phyloP scores from a whole-genome alignment of 371 early-diverging fungal genomes.

The Batkoa obscura region DNA sequence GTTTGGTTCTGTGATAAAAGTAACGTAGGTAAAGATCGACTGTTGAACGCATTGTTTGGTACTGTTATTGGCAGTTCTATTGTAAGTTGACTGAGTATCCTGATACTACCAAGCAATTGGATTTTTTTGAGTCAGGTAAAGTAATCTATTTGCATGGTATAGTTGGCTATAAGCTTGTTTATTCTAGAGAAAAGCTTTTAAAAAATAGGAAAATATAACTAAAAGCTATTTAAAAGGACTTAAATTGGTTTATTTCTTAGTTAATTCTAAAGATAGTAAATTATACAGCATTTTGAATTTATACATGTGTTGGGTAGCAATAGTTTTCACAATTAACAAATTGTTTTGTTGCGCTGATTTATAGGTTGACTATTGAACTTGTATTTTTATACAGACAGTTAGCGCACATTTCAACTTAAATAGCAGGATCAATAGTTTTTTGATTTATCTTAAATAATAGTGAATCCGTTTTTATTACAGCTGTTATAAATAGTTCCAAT shows the following conservation, averaged over 20 bases:
- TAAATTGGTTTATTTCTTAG: conserved; percentile 42
- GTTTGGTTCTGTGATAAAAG: conserved; percentile 37
- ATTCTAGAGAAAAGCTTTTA: conserved; percentile 37
- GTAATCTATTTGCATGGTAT: conserved; percentile 56
- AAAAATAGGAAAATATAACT: conserved; percentile 42
- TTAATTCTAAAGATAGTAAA: conserved; percentile 60
- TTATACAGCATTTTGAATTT: too few relatives aligned
- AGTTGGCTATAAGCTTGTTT: conserved; percentile 77
- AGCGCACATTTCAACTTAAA: too few relatives aligned
- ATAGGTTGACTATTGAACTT: too few relatives aligned
- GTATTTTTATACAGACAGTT: too few relatives aligned
- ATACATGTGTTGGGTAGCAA: too few relatives aligned
- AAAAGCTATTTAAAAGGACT: conserved; percentile 39
- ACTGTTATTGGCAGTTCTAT: conserved; percentile 48
- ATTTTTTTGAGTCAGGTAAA: conserved; percentile 45
- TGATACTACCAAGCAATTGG: conserved; percentile 60
- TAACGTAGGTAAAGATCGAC: not conserved
- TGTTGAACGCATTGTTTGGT: conserved; percentile 15
- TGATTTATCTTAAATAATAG: too few relatives aligned
- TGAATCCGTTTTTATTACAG: too few relatives aligned
- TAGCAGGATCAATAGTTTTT: too few relatives aligned
- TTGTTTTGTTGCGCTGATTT: too few relatives aligned
- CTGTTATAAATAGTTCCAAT: too few relatives aligned
- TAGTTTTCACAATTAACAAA: too few relatives aligned
- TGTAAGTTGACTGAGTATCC: conserved; percentile 50